phyloP scores from a whole-genome alignment of 176 grass and related monocot genomes.

The Tillandsia leiboldiana region DNA sequence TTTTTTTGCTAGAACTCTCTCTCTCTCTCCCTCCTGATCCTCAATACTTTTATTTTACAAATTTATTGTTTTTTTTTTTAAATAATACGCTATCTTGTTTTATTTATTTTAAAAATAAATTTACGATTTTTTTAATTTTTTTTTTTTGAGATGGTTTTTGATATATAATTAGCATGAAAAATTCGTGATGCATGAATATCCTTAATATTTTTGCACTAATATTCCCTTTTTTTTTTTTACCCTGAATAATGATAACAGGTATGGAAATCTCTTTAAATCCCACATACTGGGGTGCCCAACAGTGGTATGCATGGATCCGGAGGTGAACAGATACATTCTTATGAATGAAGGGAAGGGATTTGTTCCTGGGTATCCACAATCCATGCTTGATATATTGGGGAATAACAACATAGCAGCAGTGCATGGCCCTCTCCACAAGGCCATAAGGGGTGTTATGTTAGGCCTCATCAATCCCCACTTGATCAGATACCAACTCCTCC shows the following conservation, averaged over 20 bases:
- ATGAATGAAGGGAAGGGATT: conserved; percentile 60
- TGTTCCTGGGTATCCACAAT: conserved; percentile 89
- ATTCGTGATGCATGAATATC: too few species aligned
- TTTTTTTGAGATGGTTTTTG: too few species aligned
- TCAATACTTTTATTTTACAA: too few species aligned
- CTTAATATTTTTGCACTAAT: not conserved
- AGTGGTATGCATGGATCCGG: conserved; percentile 92
- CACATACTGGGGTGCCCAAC: conserved; percentile 97
- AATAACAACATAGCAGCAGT: conserved; percentile 85
- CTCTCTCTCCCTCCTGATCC: not conserved
- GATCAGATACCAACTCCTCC: conserved; percentile 57
- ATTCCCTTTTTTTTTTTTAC: not conserved
- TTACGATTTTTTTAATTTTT: too few species aligned
- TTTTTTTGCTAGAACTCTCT: not conserved
- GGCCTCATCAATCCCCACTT: conserved; percentile 40
- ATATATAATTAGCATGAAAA: too few species aligned
- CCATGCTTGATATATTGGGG: conserved; percentile 84
- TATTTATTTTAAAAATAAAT: too few species aligned
- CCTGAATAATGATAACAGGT: conserved; percentile 28
- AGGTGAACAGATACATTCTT: conserved; percentile 66
- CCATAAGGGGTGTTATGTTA: conserved; percentile 74
- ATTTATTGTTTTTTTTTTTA: too few species aligned
- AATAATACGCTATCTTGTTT: too few species aligned
- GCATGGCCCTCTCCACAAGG: conserved; percentile 63
- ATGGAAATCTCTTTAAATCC: conserved; percentile 78